Evolutionary conservation across 1,139 yeast genomes (phyloP).

Genomic region (Fermentozyma sake): DNA sequence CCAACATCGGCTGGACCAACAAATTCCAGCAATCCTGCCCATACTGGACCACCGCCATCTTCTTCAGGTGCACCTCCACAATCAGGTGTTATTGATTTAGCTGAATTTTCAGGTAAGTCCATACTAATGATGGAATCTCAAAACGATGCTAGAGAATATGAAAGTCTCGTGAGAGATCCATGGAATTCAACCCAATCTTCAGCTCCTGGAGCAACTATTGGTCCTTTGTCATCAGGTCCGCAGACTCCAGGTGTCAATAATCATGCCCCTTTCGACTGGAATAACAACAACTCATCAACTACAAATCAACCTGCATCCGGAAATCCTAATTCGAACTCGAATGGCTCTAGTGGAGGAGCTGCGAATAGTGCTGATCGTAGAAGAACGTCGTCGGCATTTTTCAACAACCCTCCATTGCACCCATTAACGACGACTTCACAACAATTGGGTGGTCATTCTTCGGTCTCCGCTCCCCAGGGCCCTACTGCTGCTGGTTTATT

Average conservation of each 20-base stretch:
- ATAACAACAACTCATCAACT: slow-evolving; percentile 3
- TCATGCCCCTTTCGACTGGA: slow-evolving; percentile 12
- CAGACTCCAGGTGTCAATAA: slow-evolving; percentile 32
- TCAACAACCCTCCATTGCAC: slow-evolving; percentile 15
- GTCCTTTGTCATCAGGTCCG: slow-evolving; percentile 26
- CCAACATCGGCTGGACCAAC: slow-evolving; percentile 8
- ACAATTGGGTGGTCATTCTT: slow-evolving; percentile 3
- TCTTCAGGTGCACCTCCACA: slow-evolving; percentile 9
- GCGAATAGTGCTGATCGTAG: slow-evolving; percentile 18
- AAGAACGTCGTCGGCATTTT: slow-evolving; percentile 35
- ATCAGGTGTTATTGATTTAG: slow-evolving; percentile 23
- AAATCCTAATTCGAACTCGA: slow-evolving; percentile 4
- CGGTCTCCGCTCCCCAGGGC: slow-evolving; percentile 8
- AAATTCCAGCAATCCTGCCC: slow-evolving; percentile 4
- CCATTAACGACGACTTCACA: slow-evolving; percentile 7
- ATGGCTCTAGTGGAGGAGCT: slow-evolving; percentile 3
- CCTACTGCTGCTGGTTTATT: slow-evolving; percentile 14
- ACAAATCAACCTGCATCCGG: slow-evolving; percentile 2
- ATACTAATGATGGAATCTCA: slow-evolving; percentile 54
- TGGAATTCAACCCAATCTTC: slow-evolving; percentile 18
- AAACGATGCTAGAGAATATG: slow-evolving; percentile 50
- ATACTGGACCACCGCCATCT: slow-evolving; percentile 6
- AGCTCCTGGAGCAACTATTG: slow-evolving; percentile 1
- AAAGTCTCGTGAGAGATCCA: slow-evolving; percentile 48
- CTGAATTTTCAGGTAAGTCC: slow-evolving; percentile 48